These are phyloP conservation scores for Piloderma croceum DNA, from an alignment of 768 basidiomycete species.

Conservation along the genomic window DNA sequence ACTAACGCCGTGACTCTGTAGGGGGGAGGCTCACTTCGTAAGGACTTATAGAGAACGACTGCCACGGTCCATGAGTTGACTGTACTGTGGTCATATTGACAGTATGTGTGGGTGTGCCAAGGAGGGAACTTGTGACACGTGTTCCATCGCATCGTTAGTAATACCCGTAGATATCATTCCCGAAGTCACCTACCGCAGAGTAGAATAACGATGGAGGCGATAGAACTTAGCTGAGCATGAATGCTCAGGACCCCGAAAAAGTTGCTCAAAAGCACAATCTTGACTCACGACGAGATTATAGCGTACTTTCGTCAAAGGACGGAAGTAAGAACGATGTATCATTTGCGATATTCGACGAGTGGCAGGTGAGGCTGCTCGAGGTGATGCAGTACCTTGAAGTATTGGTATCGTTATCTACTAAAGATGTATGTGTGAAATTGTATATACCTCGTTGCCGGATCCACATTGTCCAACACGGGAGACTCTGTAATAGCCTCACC, in stretches of 20 bases:
- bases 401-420: background rate
- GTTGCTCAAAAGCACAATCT: slow-evolving; percentile 72
- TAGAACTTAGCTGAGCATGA: slow-evolving; percentile 57
- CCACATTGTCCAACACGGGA: slow-evolving; percentile 48
- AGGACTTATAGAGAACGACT: slow-evolving; percentile 75
- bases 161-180: no score
- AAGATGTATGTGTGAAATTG: background rate
- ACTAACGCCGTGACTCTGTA: no score
- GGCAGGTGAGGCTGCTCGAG: slow-evolving; percentile 57
- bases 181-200: slow-evolving; percentile 55
- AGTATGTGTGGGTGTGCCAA: slow-evolving; percentile 77
- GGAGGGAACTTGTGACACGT: no score
- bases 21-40: slow-evolving; percentile 65
- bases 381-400: slow-evolving; percentile 62
- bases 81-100: slow-evolving; percentile 83
- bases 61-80: slow-evolving; percentile 75
- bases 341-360: slow-evolving; percentile 63
- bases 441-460: slow-evolving; percentile 67
- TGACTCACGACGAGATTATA: slow-evolving; percentile 82
- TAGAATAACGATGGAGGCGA: slow-evolving; percentile 69
- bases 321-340: slow-evolving; percentile 74
- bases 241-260: slow-evolving; percentile 73
- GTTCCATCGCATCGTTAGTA: no score
- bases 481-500: slow-evolving; percentile 3
- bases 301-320: slow-evolving; percentile 65